phyloP scores from a whole-genome alignment of 345 rosid genomes.

The Capsella bursapastoris region DNA sequence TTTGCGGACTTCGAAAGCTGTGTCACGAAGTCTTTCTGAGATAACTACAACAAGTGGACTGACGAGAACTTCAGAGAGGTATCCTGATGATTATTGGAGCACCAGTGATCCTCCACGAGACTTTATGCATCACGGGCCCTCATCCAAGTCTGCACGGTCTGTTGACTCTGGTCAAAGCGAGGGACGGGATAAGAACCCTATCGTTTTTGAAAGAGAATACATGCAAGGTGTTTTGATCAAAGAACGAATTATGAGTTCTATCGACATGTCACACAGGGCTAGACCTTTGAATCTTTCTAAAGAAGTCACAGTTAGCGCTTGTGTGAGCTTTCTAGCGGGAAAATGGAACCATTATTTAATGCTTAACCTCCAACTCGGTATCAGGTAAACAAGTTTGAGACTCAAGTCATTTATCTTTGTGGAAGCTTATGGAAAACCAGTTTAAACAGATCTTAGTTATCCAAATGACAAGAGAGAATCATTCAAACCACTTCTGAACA shows the following conservation, averaged over 20 bases:
- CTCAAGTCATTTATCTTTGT: slow-evolving; percentile 21
- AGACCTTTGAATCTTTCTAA: slow-evolving; percentile 54
- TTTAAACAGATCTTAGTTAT: slow-evolving; percentile 4
- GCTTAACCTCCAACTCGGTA: slow-evolving; percentile 96
- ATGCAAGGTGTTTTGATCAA: slow-evolving; percentile 88
- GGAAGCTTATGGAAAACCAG: slow-evolving; percentile 13
- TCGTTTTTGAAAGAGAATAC: slow-evolving; percentile 86
- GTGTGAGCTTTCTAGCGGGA: slow-evolving; percentile 53
- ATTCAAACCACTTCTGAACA: slow-evolving; percentile 3
- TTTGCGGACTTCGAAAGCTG: slow-evolving; percentile 45
- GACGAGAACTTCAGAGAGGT: slow-evolving; percentile 52
- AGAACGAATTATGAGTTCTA: slow-evolving; percentile 56
- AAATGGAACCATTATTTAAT: slow-evolving; percentile 68
- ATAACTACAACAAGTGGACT: slow-evolving; percentile 54
- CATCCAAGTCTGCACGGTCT: slow-evolving; percentile 47
- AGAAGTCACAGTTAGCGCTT: slow-evolving; percentile 56
- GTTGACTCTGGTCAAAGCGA: slow-evolving; percentile 47
- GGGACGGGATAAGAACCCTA: slow-evolving; percentile 40
- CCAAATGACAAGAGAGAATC: slow-evolving; percentile 6
- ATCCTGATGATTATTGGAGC: slow-evolving; percentile 55
- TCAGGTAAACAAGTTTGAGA: slow-evolving; percentile 62
- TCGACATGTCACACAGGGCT: slow-evolving; percentile 49
- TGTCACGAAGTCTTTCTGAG: slow-evolving; percentile 71
- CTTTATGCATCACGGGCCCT: slow-evolving; percentile 44
- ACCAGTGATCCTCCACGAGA: slow-evolving; percentile 49